Evolutionary conservation across 2,329 filamentous ascomycete species (phyloP).

Genomic region (Macrophomina phaseolina): DNA sequence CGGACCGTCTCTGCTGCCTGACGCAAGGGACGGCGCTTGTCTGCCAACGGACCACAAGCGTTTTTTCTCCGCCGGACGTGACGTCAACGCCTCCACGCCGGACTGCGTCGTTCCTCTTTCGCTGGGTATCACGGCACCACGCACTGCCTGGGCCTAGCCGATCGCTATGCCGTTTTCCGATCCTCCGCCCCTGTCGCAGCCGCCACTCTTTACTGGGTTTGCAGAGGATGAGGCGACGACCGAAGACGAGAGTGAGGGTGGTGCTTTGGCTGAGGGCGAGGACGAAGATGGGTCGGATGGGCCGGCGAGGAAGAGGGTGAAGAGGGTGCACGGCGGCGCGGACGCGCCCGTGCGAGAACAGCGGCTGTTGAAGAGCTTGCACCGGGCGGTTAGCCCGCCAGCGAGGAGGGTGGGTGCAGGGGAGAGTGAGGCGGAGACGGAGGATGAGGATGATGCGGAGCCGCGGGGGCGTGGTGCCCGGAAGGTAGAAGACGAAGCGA

Average conservation of each 20-base stretch:
- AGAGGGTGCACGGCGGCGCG: background rate
- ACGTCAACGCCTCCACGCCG: no score
- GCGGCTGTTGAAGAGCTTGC: conserved; percentile 2
- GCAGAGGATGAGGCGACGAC: background rate
- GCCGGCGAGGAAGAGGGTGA: background rate
- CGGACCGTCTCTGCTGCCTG: no score
- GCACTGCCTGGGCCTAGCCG: no score
- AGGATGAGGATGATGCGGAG: background rate
- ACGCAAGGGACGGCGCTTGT: no score
- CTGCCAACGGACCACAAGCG: no score
- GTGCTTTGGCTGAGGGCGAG: background rate
- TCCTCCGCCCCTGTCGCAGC: no score
- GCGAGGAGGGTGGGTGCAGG: background rate
- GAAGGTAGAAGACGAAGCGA: background rate
- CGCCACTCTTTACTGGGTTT: no score
- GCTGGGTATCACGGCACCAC: no score
- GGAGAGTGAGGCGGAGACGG: background rate
- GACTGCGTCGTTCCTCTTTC: no score
- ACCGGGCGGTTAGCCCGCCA: background rate
- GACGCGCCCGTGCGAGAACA: background rate
- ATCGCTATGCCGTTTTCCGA: no score
- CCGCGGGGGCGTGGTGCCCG: background rate
- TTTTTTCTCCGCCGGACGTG: no score
- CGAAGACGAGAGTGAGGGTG: background rate
- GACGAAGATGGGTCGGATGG: background rate